A percentile compares a stretch with the other conserved stretches of the same genome.
Evolutionary conservation across 495 filamentous ascomycete genomes (phyloP).

Genomic region (Lindgomyces ingoldianus): DNA sequence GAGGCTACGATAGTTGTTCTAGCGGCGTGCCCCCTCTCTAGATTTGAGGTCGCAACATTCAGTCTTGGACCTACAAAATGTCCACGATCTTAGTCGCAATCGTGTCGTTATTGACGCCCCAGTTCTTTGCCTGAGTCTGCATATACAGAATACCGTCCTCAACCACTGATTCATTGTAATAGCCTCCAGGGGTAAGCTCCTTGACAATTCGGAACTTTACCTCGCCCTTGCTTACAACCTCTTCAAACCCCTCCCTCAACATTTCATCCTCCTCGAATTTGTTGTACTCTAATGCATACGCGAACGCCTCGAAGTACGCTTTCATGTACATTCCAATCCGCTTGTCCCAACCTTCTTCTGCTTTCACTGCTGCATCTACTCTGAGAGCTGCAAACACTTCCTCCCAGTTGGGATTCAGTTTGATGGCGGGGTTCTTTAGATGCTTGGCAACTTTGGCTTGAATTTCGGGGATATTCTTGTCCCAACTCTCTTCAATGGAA

Average conservation of each 20-base stretch:
- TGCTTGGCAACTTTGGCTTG: conserved; percentile 44
- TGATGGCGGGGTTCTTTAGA: conserved; percentile 41
- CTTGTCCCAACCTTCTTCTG: conserved; percentile 23
- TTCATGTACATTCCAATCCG: conserved; percentile 10
- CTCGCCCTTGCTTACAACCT: conserved; percentile 32
- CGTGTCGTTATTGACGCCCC: conserved; percentile 21
- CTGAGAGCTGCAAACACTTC: conserved; percentile 20
- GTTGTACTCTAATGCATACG: conserved; percentile 18
- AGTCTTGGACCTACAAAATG: neutral
- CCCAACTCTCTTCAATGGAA: conserved; percentile 51
- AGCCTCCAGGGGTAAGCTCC: conserved; percentile 17
- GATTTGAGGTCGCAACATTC: no score
- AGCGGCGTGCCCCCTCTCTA: no score
- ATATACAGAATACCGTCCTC: conserved; percentile 36
- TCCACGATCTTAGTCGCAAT: conserved; percentile 13
- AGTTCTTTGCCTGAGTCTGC: conserved; percentile 29
- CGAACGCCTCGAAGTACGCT: conserved; percentile 26
- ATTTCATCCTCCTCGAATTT: conserved; percentile 35
- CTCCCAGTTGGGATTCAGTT: conserved; percentile 18
- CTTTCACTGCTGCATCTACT: neutral
- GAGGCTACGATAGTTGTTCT: no score
- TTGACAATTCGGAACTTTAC: conserved; percentile 32
- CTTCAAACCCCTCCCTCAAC: conserved; percentile 38
- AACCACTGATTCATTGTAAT: conserved; percentile 30
- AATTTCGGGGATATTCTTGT: conserved; percentile 43